phyloP scores from a whole-genome alignment of 1,139 yeast species.

The Yueomyces sp. region DNA sequence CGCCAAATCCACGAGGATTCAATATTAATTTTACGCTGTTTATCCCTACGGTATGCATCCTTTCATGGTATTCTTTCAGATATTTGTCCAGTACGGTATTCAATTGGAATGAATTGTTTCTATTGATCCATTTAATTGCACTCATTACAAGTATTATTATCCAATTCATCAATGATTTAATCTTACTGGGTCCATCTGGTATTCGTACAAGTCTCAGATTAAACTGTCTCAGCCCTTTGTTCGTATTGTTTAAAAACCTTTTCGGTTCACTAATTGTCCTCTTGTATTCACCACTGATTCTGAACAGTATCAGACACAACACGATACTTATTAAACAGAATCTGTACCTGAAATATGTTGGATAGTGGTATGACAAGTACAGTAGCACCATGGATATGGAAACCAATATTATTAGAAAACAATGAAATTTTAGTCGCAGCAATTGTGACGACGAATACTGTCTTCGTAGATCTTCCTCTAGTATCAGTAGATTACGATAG shows the following conservation, averaged over 20 bases:
- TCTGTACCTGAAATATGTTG: conserved; percentile 17
- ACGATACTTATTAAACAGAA: conserved; percentile 26
- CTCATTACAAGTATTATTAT: not conserved
- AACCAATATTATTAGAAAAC: conserved; percentile 35
- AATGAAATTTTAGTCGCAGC: conserved; percentile 59
- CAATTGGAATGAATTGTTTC: too few species aligned
- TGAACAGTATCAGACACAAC: conserved; percentile 40
- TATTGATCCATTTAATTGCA: too few species aligned
- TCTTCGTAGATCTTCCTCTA: conserved; percentile 73
- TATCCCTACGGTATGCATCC: conserved; percentile 25
- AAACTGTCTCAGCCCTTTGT: conserved; percentile 75
- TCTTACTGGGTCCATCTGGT: not conserved
- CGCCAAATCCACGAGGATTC: conserved; percentile 68
- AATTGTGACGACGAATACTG: conserved; percentile 66
- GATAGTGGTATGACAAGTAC: not conserved
- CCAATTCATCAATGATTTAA: too few species aligned
- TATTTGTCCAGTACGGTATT: not conserved
- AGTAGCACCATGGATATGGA: not conserved
- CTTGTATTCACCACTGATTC: conserved; percentile 78
- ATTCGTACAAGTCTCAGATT: conserved; percentile 69
- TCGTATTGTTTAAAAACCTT: conserved; percentile 62
- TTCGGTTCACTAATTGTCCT: conserved; percentile 77
- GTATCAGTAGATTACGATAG: conserved; percentile 64
- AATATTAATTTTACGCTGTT: conserved; percentile 54
- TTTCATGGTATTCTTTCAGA: too few species aligned